Conservation (phyloP, 2,329 filamentous ascomycete species). For the Botrytis sinoallii region DNA sequence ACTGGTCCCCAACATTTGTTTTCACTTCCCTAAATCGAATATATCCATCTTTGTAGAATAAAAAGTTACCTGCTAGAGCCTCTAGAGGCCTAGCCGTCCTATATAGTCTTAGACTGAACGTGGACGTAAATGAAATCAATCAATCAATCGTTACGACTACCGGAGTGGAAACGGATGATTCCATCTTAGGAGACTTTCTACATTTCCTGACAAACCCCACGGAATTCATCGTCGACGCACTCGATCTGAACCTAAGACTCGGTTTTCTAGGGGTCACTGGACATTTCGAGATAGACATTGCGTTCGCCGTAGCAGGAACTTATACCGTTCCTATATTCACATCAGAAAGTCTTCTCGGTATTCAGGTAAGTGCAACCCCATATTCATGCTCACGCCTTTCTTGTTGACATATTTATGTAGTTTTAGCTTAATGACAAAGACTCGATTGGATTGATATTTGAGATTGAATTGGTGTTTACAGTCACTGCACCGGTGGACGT, state of each 20-base stretch:
- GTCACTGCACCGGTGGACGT: conserved; percentile 20
- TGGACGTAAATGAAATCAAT: too few species aligned
- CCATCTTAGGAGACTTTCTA: not conserved
- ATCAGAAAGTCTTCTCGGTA: conserved; percentile 15
- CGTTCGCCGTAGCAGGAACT: conserved; percentile 19
- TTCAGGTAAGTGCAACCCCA: not conserved
- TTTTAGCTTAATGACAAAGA: not conserved
- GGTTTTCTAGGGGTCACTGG: conserved; percentile 20
- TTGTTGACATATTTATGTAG: not conserved
- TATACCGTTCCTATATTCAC: conserved; percentile 21
- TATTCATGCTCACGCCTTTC: too few species aligned
- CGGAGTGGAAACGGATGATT: not conserved
- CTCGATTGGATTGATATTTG: conserved; percentile 21
- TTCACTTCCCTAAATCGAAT: too few species aligned
- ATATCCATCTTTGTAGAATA: too few species aligned
- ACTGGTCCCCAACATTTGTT: too few species aligned
- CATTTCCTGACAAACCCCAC: conserved; percentile 4
- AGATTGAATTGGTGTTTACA: conserved; percentile 15
- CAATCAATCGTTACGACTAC: conserved; percentile 6
- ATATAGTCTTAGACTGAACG: too few species aligned
- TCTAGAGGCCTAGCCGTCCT: too few species aligned
- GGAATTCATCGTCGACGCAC: conserved; percentile 17
- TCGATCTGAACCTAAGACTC: conserved; percentile 19
- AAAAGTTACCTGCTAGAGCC: too few species aligned
- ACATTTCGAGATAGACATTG: conserved; percentile 24